Evolutionary conservation across 176 grass and related monocot genomes (phyloP), one percentile per base, ranked within the genome.

Genomic region (Themeda triandra): DNA sequence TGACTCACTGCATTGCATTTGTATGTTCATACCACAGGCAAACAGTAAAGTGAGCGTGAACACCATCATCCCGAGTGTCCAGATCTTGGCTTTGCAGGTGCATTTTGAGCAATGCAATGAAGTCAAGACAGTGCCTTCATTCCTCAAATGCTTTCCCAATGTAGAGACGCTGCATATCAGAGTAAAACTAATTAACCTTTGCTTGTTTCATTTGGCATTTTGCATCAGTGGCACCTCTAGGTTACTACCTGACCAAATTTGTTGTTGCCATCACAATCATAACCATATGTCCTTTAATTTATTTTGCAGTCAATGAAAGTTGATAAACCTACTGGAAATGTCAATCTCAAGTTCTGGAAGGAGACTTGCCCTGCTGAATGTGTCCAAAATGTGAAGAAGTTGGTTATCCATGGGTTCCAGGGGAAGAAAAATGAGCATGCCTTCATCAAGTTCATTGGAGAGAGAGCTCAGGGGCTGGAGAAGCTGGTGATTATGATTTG

Each of bases 41-140:
- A 2, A 4, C 21, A 75, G 29, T 8, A 75, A 49, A 23, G 23
- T 70, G 30, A 71, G 51, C 4, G 23, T 63, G 24, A 73, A 37
- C 29, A 36, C 37, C 17, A 33, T 73, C 37, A 19, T 86, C 13
- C 58, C 41, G 7, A 73, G 14, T 2, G 40, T 80, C 15, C 6
- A 86, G 41, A 73, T 63, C 17, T 44, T 86, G 58, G 66, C 23
- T 12, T 6, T 86, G 3, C 5, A 25, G 37, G 51, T 86, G 84
- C 5, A 18, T 8, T 45, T 86, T 2, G 8, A 10, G 2, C 18
- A 23, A 33, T 9, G 4, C 37, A 4, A 6, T 6, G 74, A 69
- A 35, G 64, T 56, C 7, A 71, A 48, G 27, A 41, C 13, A 39
- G 4, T 86, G 12, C 64, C 48, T 10, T n/a, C 15, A 15, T 3